Evolutionary conservation across 2,329 filamentous ascomycete species (phyloP).

Genomic region (Pleoardoris graminearum): DNA sequence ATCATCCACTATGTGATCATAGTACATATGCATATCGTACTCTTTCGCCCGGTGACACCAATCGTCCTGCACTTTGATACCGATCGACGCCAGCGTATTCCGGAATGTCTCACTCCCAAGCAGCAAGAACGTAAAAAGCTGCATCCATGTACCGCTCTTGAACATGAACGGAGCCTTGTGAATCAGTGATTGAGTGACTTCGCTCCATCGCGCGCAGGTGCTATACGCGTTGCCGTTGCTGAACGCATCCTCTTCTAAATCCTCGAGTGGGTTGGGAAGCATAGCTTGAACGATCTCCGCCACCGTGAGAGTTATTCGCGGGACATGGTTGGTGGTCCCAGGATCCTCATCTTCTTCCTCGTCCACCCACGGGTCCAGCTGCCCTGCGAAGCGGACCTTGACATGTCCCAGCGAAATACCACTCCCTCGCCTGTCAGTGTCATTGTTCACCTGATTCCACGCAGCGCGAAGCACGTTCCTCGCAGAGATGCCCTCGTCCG

Average conservation of each 20-base stretch:
- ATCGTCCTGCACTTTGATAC: constrained; percentile 10
- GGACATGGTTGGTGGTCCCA: background rate
- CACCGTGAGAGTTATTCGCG: background rate
- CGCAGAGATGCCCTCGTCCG: background rate
- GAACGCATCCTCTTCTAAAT: constrained; percentile 7
- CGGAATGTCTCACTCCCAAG: constrained; percentile 3
- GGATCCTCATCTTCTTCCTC: background rate
- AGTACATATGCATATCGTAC: constrained; percentile 15
- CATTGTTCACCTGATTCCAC: background rate
- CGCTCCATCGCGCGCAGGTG: constrained; percentile 1
- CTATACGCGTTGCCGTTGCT: background rate
- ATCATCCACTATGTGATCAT: constrained; percentile 12
- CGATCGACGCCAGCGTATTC: background rate
- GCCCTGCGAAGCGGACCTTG: constrained; percentile 8
- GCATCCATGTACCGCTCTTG: constrained; percentile 12
- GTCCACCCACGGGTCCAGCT: constrained; percentile 5
- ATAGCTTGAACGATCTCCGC: background rate
- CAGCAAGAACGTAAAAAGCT: constrained; percentile 10
- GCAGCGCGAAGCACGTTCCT: background rate
- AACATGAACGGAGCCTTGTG: constrained; percentile 11
- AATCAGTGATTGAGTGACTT: background rate
- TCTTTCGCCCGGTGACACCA: constrained; percentile 7
- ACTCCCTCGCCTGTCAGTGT: background rate
- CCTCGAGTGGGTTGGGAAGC: background rate
- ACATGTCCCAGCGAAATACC: background rate